Evolutionary conservation across 257 asterid species (phyloP).

Genomic region (Jacaranda copaia): DNA sequence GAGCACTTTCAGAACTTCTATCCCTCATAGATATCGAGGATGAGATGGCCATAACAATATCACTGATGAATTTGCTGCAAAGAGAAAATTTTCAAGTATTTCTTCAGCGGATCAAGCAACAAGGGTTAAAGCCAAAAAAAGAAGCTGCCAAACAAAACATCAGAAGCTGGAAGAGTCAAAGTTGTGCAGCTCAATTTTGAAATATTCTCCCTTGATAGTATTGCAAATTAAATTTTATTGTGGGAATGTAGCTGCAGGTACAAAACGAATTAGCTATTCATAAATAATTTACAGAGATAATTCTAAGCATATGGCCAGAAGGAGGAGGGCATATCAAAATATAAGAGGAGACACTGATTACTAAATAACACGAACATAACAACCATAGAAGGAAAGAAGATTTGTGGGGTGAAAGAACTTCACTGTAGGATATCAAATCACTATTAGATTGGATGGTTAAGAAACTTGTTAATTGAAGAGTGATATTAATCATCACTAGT

Average conservation of each 20-base stretch:
- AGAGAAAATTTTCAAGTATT: constrained; percentile 26
- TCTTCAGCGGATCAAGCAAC: constrained; percentile 34
- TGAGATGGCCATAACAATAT: constrained; percentile 81
- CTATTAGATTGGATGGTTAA: too few relatives aligned
- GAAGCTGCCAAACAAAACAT: constrained; percentile 17
- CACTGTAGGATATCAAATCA: not conserved
- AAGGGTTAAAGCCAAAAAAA: constrained; percentile 12
- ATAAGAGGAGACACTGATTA: constrained; percentile 3
- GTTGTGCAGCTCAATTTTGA: not conserved
- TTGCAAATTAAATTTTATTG: constrained; percentile 6
- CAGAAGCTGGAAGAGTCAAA: constrained; percentile 11
- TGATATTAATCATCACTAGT: not conserved
- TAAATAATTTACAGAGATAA: not conserved
- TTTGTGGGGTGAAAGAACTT: not conserved
- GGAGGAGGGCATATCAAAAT: not conserved
- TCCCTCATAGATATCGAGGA: constrained; percentile 87
- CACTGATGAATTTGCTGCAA: constrained; percentile 92
- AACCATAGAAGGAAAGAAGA: constrained; percentile 7
- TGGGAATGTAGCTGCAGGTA: constrained; percentile 11
- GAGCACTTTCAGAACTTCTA: constrained; percentile 92
- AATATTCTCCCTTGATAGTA: constrained; percentile 1
- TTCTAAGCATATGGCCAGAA: not conserved
- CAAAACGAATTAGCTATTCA: constrained; percentile 2
- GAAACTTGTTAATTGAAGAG: too few relatives aligned
- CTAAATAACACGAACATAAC: constrained; percentile 20